These are phyloP conservation scores for Cystobasidiaceae sp. DNA, from an alignment of 1,284 basidiomycete species.

Conservation along the genomic window DNA sequence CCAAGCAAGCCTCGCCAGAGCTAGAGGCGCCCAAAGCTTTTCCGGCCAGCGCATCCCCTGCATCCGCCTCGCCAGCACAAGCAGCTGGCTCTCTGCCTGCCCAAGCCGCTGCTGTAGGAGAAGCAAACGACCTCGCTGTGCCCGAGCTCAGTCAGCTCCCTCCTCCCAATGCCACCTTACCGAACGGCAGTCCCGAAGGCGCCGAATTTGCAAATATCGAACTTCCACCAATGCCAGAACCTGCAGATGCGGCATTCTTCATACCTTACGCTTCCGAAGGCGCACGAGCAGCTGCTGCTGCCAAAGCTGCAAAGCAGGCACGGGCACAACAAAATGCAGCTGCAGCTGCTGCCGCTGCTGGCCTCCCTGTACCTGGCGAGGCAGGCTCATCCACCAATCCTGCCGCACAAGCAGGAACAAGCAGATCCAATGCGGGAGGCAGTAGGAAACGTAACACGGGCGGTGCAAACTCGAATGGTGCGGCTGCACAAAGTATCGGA, in stretches of 20 bases:
- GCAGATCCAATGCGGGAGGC: no score
- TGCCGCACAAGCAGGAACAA: no score
- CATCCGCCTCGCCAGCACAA: background rate
- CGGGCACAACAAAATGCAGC: background rate
- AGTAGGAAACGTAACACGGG: no score
- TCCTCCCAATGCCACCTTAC: background rate
- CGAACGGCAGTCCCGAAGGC: no score
- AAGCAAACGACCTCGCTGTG: no score
- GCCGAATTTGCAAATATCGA: no score
- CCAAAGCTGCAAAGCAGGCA: slow-evolving; percentile 8
- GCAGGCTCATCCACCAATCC: no score
- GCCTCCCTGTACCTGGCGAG: background rate
- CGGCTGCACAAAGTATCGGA: no score
- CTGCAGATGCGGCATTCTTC: background rate
- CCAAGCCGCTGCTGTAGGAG: no score
- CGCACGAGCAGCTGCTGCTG: slow-evolving; percentile 4
- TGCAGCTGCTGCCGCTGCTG: background rate
- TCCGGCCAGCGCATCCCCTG: background rate
- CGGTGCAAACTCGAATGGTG: no score
- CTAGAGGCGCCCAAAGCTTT: background rate
- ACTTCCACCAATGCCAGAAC: slow-evolving; percentile 8
- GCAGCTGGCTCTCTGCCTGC: no score
- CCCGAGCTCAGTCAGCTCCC: background rate
- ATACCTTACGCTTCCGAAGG: slow-evolving; percentile 4
- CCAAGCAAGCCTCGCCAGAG: background rate